Evolutionary conservation across 208 protist species (phyloP).

Genomic region (Acanthamoeba healyi): DNA sequence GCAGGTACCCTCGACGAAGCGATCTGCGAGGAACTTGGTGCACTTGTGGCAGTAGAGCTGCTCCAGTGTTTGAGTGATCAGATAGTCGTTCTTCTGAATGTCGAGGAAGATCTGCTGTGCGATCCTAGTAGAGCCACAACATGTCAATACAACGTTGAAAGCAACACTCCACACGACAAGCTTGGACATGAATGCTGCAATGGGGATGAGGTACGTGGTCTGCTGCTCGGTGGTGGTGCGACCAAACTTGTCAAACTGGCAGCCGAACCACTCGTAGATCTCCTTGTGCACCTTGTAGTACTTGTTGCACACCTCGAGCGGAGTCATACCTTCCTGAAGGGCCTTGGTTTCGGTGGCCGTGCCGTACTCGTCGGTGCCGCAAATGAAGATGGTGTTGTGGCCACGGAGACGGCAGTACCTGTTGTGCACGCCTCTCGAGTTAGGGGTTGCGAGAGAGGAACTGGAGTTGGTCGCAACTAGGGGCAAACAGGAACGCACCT

Average conservation of each 20-base stretch:
- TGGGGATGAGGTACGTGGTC: conserved; percentile 77
- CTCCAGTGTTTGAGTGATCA: conserved; percentile 82
- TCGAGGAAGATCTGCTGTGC: conserved; percentile 92
- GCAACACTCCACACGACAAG: neutral
- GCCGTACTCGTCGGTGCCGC: conserved; percentile 94
- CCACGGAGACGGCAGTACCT: conserved; percentile 84
- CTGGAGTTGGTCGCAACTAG: neutral
- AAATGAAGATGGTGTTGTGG: conserved; percentile 92
- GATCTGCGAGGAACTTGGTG: conserved; percentile 89
- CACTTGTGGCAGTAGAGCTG: conserved; percentile 89
- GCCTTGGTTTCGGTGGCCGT: conserved; percentile 93
- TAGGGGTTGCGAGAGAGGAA: no score
- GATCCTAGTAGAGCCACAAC: conserved; percentile 86
- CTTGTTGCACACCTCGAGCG: conserved; percentile 91
- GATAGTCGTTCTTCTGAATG: conserved; percentile 81
- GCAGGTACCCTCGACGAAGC: conserved; percentile 91
- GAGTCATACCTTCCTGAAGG: conserved; percentile 87
- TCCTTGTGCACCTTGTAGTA: conserved; percentile 90
- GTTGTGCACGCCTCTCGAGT: no score
- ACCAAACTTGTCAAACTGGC: conserved; percentile 92
- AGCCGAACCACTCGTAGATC: conserved; percentile 93
- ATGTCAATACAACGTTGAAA: no score
- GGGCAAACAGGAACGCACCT: conserved; percentile 52
- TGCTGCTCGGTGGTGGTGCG: conserved; percentile 90
- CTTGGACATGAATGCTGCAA: neutral